Evolutionary conservation across 192 early-diverging fungal genomes (phyloP), one percentile per base, ranked within the genome.

Genomic region (Coemansia sp.): DNA sequence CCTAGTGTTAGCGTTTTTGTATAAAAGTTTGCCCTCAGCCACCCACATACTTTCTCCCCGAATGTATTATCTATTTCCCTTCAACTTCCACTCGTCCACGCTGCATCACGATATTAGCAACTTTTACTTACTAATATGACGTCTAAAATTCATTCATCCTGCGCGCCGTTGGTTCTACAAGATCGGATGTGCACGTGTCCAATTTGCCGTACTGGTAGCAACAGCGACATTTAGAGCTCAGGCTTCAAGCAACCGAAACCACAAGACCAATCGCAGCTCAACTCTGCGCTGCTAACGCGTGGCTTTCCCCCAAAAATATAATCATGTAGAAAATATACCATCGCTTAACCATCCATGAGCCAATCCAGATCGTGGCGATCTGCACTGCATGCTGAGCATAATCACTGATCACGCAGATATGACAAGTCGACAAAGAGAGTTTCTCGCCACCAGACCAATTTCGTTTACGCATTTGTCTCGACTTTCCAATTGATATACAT

Each of bases 131-230:
- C 29, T 31, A 11, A 31, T 31, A 54, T 27, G 29, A 54, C 31
- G 19, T 29, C 41, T 11, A 39, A 40, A 37, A 40, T 9, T 14
- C 33, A 19, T 24, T 35, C 13, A 16, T 14, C 19, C 21, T 13
- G 9, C 16, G 8, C 13, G 16, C 8, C 37, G 40, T 34, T 44
- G n/a, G 66, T 66, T 41, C 48, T 51, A 0, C 62, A 60, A 7
- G 68, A 75, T 34, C 78, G 78, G 37, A 80, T 80, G 78, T 80
- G 78, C 50, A 74, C 78, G 8, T 80, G 78, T 21, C 78, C 78
- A 17, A 75, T 80, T 35, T 80, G 78, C 69, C 72, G 69, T 14
- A 75, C 64, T 6, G 73, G 69, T 46, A 66, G 48, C 39, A 68
- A 75, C 63, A 59, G 63, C 69, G 78, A 80, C 59, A 59, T 33